Evolutionary conservation across 257 asterid species (phyloP).

Genomic region (Fraxinus pennsylvanica): DNA sequence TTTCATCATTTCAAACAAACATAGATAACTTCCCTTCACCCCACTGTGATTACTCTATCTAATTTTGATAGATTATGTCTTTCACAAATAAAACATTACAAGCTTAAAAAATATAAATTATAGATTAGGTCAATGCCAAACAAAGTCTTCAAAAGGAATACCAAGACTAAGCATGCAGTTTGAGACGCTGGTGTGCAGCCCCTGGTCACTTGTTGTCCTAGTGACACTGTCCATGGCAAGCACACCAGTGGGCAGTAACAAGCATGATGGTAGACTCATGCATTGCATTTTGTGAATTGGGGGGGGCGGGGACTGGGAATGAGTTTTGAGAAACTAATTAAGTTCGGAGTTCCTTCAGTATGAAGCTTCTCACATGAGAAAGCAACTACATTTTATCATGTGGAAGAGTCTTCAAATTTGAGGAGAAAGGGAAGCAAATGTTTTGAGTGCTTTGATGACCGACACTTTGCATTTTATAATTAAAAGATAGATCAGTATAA

Average conservation of each 20-base stretch:
- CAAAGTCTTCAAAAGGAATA: too few species aligned
- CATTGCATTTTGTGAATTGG: neutral
- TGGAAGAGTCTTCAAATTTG: neutral
- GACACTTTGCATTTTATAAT: neutral
- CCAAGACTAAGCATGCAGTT: too few species aligned
- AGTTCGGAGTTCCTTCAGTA: neutral
- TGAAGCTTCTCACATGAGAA: neutral
- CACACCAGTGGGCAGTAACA: neutral
- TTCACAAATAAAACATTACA: too few species aligned
- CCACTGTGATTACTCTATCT: neutral
- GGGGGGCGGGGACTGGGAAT: neutral
- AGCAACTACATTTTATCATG: neutral
- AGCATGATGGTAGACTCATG: neutral
- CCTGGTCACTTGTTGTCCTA: neutral
- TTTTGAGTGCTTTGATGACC: neutral
- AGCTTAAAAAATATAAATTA: too few species aligned
- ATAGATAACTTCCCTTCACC: neutral
- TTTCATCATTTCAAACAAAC: slow-evolving; percentile 2
- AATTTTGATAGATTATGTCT: too few species aligned
- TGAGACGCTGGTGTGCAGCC: neutral
- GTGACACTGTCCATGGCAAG: neutral
- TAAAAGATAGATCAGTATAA: neutral
- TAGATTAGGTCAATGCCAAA: too few species aligned
- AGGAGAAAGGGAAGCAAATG: neutral
- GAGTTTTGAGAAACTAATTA: neutral